Base-by-base conservation (phyloP, 192 early-diverging fungal species). In the Dimargaris cristalligena region DNA sequence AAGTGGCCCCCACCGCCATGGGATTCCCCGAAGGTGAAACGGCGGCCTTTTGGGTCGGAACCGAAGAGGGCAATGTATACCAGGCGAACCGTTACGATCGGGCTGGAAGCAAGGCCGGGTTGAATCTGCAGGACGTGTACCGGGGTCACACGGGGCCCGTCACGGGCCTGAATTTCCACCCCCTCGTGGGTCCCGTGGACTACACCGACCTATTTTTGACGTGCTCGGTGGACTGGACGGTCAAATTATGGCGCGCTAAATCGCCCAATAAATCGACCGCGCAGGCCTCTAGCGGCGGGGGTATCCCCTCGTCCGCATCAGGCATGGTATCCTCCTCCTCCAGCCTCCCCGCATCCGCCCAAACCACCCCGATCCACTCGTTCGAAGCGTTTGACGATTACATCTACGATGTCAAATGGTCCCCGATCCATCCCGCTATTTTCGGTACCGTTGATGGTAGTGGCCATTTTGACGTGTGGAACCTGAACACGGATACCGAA, bases 381-480 rank as follows among this genome's bases (percentile, higher is more conserved):
- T 98, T 99, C 67, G 90, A 96, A 51, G 79, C 85, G 26, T 79
- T 89, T 10, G 86, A 92, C 65, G 94, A 99, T 73, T 97, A 95
- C 68, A 94, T 99, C 23, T 94, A 87, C 67, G 96, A 99, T 67
- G 94, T 90, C 14, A 85, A 87, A 66, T 99, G 96, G 96, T 94
- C 90, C 22, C 94, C 96, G 2, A 72, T 76, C n/a, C 93, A 97
- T 66, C 96, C 96, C 8, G 81, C 93, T 0, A 60, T 98, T 33
- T 97, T 99, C 76, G 93, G 82, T 20, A 78, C 83, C 1, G 91
- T 89, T 2, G 92, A 97, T 63, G 96, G 92, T 9, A 80, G 74
- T 0, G 96, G 94, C 8, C 78, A 80, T 58, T 82, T 99, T 69
- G 83, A 88, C 60, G 64, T 99, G 48, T 97, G 90, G 87, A 89